Evolutionary conservation across 805 yeast species (phyloP), one percentile per base, ranked within the genome.

Genomic region (Torulaspora franciscae): DNA sequence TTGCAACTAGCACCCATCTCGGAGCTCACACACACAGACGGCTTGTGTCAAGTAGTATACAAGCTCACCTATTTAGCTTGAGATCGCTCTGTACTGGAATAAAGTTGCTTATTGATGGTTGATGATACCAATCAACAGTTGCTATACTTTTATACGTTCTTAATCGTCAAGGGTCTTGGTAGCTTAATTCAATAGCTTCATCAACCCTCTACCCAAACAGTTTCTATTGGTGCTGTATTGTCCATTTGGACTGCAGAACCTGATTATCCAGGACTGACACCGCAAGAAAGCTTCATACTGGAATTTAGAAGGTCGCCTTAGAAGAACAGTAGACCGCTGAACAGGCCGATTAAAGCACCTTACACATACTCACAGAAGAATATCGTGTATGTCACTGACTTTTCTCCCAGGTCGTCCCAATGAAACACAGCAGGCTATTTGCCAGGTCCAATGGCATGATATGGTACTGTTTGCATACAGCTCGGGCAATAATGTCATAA

Each of bases 321-420:
- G 5, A 6, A 22, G 26, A 22, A 14, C 24, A 6, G 23, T 25
- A 19, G 22, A 19, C 3, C 22, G 22, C 22, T 19, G 10, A 7
- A 11, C 22, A 9, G 40, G 23, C 23, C 13, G 24, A 17, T 35
- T 11, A 13, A 35, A n/a, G 40, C 29, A 15, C 24, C 13, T 9
- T 23, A 10, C 15, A 23, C 26, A 17, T 7, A 11, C 24, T 17
- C 19, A 24, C 24, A 2, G 10, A 14, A 13, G 19, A 27, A 32
- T 22, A 24, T 22, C 32, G 32, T 40, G 32, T 15, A 80, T 83
- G 88, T 70, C 83, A 4, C 63, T 85, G 43, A 79, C 79, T 46
- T 81, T 85, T 57, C 77, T 86, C 36, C 96, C 96, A 2, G 97
- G 97, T 1, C 86, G 85, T 59, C 93, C 93, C 14, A 84, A 82